Evolutionary conservation across 106 monocot genomes (phyloP).

Genomic region (Acanthochlamys bracteata): DNA sequence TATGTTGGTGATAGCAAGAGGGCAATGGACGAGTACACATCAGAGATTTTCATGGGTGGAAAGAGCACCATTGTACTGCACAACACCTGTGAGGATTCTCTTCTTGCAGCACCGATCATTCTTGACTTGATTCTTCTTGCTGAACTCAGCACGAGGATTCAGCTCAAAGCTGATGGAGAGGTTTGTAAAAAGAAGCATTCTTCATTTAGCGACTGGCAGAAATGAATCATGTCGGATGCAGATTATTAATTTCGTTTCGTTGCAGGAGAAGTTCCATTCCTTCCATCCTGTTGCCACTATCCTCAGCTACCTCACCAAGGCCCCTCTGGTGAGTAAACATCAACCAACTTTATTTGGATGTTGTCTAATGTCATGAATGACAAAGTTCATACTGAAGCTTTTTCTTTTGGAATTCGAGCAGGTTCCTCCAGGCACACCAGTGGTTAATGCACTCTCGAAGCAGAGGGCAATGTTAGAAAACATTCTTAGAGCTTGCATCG

Average conservation of each 20-base stretch:
- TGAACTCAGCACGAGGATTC: conserved; percentile 87
- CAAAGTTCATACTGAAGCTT: neutral
- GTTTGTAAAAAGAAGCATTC: conserved; percentile 16
- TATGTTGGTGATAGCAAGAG: conserved; percentile 98
- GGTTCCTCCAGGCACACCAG: conserved; percentile 98
- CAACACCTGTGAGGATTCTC: conserved; percentile 97
- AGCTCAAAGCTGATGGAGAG: conserved; percentile 88
- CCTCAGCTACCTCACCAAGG: conserved; percentile 91
- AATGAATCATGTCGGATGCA: no score
- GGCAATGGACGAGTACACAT: conserved; percentile 96
- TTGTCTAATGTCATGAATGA: no score
- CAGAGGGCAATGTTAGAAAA: conserved; percentile 99
- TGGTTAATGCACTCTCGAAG: conserved; percentile 91
- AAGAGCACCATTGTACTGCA: conserved; percentile 83
- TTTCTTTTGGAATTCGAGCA: conserved; percentile 12
- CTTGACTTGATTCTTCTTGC: conserved; percentile 86
- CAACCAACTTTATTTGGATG: no score
- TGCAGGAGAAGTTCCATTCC: conserved; percentile 86
- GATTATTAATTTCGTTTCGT: conserved; percentile 4
- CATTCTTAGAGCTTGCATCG: conserved; percentile 95
- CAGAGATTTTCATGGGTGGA: conserved; percentile 99
- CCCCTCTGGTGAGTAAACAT: conserved; percentile 57
- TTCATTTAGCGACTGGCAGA: no score
- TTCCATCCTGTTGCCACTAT: conserved; percentile 98
- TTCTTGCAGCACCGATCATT: conserved; percentile 89